Percentiles rank a stretch among this genome's conserved stretches.
These are phyloP conservation scores for Rosa multiflora DNA, from an alignment of 306 rosid genomes.

Conservation along the genomic window DNA sequence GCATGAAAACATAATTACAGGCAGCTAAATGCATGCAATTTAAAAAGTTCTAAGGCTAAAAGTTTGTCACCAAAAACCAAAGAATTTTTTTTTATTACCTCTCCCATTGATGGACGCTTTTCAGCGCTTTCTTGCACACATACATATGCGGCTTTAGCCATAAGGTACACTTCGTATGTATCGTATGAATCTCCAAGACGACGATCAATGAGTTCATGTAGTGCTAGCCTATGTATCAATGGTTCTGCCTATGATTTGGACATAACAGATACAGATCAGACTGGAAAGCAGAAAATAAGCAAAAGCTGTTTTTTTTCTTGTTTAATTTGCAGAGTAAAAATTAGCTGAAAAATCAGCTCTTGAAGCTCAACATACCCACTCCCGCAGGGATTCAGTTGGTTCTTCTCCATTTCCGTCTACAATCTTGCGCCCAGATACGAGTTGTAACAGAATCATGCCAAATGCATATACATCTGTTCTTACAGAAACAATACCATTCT, in stretches of 20 bases:
- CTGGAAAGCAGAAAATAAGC: background rate
- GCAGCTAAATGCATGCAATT: background rate
- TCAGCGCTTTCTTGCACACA: slow-evolving; percentile 62
- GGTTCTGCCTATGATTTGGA: slow-evolving; percentile 56
- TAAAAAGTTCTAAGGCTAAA: background rate
- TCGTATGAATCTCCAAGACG: slow-evolving; percentile 65
- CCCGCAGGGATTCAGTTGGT: slow-evolving; percentile 52
- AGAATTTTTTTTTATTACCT: slow-evolving; percentile 37
- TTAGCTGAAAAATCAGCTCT: background rate
- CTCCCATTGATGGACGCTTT: slow-evolving; percentile 74
- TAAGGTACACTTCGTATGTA: slow-evolving; percentile 54
- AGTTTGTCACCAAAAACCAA: background rate
- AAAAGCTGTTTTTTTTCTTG: background rate
- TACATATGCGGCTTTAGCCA: slow-evolving; percentile 69
- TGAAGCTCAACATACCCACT: slow-evolving; percentile 54
- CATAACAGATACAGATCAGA: slow-evolving; percentile 1
- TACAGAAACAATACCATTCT: slow-evolving; percentile 65
- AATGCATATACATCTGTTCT: slow-evolving; percentile 68
- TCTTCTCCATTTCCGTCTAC: slow-evolving; percentile 30
- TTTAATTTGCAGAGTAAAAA: background rate
- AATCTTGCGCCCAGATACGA: slow-evolving; percentile 70
- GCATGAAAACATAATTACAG: background rate
- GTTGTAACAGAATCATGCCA: slow-evolving; percentile 66
- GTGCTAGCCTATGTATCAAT: slow-evolving; percentile 53
- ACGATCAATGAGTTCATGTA: slow-evolving; percentile 68